Evolutionary conservation across 306 rosid species (phyloP).

Genomic region (Carpinus fangiana): DNA sequence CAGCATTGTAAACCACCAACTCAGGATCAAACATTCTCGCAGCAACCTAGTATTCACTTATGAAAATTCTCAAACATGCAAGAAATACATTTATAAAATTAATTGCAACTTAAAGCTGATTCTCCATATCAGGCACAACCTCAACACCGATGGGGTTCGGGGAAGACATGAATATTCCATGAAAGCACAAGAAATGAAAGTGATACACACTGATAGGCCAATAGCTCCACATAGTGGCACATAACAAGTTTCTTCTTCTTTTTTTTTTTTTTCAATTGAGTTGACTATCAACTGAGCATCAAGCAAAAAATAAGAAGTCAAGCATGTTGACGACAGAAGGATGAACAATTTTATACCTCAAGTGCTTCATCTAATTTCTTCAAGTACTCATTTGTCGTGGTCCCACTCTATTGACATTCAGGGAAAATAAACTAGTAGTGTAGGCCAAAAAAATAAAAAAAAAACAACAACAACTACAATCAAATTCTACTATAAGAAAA

Average conservation of each 20-base stretch:
- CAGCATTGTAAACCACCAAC: conserved; percentile 83
- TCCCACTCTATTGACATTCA: conserved; percentile 69
- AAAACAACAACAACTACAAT: conserved; percentile 15
- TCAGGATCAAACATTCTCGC: conserved; percentile 64
- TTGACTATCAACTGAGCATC: too few relatives aligned
- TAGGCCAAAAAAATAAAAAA: not conserved
- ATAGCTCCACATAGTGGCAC: not conserved
- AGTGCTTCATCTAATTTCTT: conserved; percentile 78
- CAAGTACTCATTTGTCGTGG: conserved; percentile 68
- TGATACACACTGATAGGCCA: not conserved
- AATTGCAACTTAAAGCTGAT: not conserved
- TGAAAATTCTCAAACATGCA: not conserved
- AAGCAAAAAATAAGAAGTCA: not conserved
- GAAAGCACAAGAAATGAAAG: not conserved
- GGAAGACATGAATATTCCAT: not conserved
- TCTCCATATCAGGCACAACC: not conserved
- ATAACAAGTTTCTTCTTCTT: not conserved
- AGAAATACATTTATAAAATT: not conserved
- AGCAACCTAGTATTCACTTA: conserved; percentile 55
- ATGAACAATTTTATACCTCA: conserved; percentile 49
- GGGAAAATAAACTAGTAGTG: conserved; percentile 8
- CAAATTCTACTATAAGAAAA: conserved; percentile 25
- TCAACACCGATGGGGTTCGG: too few relatives aligned
- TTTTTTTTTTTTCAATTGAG: not conserved
- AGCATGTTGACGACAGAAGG: conserved; percentile 7